Evolutionary conservation across 352 stramenopile genomes (phyloP).

Genomic region (Phytophthora pinifolia): DNA sequence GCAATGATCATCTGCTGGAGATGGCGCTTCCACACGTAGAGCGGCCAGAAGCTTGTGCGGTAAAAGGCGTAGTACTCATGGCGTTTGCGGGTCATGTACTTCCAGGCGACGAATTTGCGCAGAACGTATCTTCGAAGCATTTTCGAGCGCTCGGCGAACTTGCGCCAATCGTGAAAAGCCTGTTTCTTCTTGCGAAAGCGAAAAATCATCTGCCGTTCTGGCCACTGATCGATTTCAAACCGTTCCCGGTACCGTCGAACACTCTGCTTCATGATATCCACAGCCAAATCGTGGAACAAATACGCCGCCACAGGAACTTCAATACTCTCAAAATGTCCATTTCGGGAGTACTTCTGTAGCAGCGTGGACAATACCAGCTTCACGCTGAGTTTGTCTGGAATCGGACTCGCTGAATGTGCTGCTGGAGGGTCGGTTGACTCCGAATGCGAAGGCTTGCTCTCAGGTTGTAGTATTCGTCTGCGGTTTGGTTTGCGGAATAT

Average conservation of each 20-base stretch:
- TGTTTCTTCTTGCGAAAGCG: slow-evolving; percentile 60
- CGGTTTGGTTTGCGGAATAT: slow-evolving; percentile 65
- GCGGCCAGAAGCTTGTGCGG: slow-evolving; percentile 71
- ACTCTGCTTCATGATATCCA: slow-evolving; percentile 50
- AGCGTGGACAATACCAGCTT: slow-evolving; percentile 55
- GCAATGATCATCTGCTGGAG: slow-evolving; percentile 71
- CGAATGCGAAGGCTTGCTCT: slow-evolving; percentile 13
- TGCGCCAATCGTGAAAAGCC: slow-evolving; percentile 49
- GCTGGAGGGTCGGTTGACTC: not conserved
- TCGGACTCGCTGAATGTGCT: not conserved
- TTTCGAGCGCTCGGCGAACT: slow-evolving; percentile 42
- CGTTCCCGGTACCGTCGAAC: slow-evolving; percentile 41
- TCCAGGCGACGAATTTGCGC: slow-evolving; percentile 68
- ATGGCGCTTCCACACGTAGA: slow-evolving; percentile 80
- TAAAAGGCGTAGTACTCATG: slow-evolving; percentile 61
- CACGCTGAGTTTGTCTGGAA: slow-evolving; percentile 48
- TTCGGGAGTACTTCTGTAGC: slow-evolving; percentile 79
- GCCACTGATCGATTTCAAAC: slow-evolving; percentile 48
- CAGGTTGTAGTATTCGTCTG: slow-evolving; percentile 24
- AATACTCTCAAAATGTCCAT: slow-evolving; percentile 73
- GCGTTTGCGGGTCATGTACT: slow-evolving; percentile 48
- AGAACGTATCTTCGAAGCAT: slow-evolving; percentile 41
- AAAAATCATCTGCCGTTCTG: slow-evolving; percentile 61
- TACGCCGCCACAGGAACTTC: slow-evolving; percentile 45
- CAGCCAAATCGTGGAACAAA: slow-evolving; percentile 58